Evolutionary conservation across 345 rosid species (phyloP).

Genomic region (Brassica incana): DNA sequence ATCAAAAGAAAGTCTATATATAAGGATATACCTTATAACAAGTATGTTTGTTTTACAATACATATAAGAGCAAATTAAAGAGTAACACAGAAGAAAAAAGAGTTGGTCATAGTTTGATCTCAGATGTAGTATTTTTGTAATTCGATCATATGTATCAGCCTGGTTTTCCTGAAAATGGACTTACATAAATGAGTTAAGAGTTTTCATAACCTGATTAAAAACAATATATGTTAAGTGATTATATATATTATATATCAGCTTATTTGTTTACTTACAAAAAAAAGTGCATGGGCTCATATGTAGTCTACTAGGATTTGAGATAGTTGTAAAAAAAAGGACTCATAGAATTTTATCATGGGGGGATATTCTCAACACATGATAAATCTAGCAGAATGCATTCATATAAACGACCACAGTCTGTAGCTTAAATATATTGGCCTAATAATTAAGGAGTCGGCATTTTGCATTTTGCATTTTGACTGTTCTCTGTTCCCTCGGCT

Average conservation of each 20-base stretch:
- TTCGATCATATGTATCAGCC: background rate
- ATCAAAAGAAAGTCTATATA: background rate
- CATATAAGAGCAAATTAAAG: background rate
- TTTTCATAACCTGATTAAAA: background rate
- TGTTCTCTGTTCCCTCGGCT: conserved; percentile 7
- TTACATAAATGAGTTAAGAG: background rate
- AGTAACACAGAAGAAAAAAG: background rate
- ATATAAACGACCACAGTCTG: background rate
- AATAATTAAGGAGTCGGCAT: background rate
- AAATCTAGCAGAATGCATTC: conserved; percentile 1
- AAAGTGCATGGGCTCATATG: background rate
- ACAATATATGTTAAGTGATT: background rate
- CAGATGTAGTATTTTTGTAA: background rate
- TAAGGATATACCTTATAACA: too few relatives aligned
- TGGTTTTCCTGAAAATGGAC: background rate
- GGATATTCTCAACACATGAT: background rate
- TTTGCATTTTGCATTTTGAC: conserved; percentile 12
- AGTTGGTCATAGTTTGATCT: background rate
- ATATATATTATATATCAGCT: background rate
- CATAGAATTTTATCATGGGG: background rate
- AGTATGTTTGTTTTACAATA: background rate
- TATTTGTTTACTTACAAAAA: background rate
- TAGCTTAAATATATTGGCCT: background rate
- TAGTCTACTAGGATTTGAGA: too few relatives aligned
- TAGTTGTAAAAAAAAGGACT: background rate